phyloP scores from a whole-genome alignment of 2,329 filamentous ascomycete species.

The Chrysoporthe puriensis region DNA sequence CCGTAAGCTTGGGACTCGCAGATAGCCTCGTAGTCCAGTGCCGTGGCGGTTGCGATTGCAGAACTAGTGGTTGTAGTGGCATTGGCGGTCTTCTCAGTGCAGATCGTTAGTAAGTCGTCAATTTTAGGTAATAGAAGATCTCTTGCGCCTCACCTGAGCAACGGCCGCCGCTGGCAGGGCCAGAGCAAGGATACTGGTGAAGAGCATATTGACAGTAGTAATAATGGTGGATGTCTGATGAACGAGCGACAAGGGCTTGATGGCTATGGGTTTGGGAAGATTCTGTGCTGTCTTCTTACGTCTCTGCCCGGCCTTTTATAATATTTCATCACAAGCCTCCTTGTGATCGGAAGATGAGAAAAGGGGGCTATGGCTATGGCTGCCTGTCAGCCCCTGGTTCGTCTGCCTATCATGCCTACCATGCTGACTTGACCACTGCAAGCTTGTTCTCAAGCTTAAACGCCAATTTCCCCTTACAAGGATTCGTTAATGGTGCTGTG shows the following conservation, averaged over 20 bases:
- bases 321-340: too few relatives aligned
- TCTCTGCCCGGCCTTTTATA: neutral
- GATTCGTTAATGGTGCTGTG: neutral
- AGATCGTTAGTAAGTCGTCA: neutral
- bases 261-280: neutral
- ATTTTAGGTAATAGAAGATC: neutral
- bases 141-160: slow-evolving; percentile 15
- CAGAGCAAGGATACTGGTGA: slow-evolving; percentile 9
- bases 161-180: slow-evolving; percentile 8
- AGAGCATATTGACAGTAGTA: neutral
- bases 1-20: slow-evolving; percentile 20
- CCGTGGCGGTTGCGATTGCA: slow-evolving; percentile 14
- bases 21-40: slow-evolving; percentile 21
- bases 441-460: neutral
- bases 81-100: neutral
- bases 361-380: neutral
- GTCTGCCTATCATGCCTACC: slow-evolving; percentile 5
- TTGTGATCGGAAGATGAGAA: neutral
- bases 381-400: slow-evolving; percentile 11
- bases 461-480: slow-evolving; percentile 4
- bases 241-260: too few relatives aligned
- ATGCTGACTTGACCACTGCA: neutral
- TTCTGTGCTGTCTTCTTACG: neutral
- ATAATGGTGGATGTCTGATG: neutral
- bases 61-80: slow-evolving; percentile 15